A percentile compares a stretch with the other conserved stretches of the same genome.
Evolutionary conservation across 257 asterid species (phyloP).

Genomic region (Scutellaria minor): DNA sequence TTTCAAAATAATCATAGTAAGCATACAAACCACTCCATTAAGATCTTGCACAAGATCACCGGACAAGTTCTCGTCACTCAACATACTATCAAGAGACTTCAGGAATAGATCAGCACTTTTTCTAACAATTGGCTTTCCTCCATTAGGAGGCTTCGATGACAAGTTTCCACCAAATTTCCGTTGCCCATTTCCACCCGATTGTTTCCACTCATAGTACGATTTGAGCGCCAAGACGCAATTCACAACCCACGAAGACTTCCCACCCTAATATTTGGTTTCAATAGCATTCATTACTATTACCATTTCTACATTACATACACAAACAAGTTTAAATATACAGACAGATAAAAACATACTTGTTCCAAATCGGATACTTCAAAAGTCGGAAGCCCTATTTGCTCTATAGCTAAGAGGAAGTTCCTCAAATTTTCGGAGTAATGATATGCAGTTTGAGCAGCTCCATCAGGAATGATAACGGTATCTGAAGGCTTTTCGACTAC

Average conservation of each 20-base stretch:
- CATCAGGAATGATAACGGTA: constrained; percentile 66
- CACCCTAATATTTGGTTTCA: constrained; percentile 59
- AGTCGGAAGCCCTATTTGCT: constrained; percentile 80
- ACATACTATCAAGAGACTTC: constrained; percentile 50
- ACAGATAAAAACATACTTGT: constrained; percentile 50
- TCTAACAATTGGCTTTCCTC: constrained; percentile 52
- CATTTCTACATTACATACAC: background rate
- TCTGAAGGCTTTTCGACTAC: constrained; percentile 76
- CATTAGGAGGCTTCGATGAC: constrained; percentile 46
- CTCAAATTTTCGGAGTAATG: constrained; percentile 88
- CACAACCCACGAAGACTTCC: constrained; percentile 74
- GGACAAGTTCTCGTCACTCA: constrained; percentile 41
- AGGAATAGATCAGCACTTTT: constrained; percentile 63
- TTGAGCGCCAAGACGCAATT: constrained; percentile 73
- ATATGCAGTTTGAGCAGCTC: constrained; percentile 80
- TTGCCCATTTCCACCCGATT: constrained; percentile 69
- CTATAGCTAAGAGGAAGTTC: constrained; percentile 76
- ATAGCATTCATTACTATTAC: background rate
- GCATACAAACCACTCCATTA: constrained; percentile 54
- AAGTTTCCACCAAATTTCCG: constrained; percentile 66
- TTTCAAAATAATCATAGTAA: constrained; percentile 22
- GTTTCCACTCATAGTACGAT: constrained; percentile 79
- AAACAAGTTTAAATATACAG: background rate
- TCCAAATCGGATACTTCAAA: constrained; percentile 91
- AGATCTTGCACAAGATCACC: constrained; percentile 44